Evolutionary conservation across 495 filamentous ascomycete species (phyloP).

Genomic region (Penicillium roqueforti): DNA sequence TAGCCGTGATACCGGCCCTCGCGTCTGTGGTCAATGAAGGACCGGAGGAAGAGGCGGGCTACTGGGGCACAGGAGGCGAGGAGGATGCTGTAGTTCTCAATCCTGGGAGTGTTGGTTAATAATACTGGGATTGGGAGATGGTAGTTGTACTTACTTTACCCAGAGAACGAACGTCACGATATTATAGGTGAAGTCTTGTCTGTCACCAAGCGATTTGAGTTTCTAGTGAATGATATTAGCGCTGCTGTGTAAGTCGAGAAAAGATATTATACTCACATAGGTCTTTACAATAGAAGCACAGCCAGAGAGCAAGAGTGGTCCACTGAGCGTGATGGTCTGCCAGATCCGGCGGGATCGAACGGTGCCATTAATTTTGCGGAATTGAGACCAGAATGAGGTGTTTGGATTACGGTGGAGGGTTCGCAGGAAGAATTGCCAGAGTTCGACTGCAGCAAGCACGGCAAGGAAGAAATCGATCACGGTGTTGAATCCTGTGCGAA

Average conservation of each 20-base stretch:
- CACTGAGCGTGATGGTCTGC: slow-evolving; percentile 34
- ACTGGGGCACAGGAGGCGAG: slow-evolving; percentile 33
- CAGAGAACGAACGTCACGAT: slow-evolving; percentile 36
- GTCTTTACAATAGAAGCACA: slow-evolving; percentile 37
- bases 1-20: slow-evolving; percentile 23
- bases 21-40: slow-evolving; percentile 23
- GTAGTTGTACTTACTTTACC: slow-evolving; percentile 29
- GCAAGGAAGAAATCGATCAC: slow-evolving; percentile 33
- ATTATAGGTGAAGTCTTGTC: slow-evolving; percentile 34
- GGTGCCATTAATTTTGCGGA: slow-evolving; percentile 28
- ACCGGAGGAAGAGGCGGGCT: slow-evolving; percentile 30
- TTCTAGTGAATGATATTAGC: slow-evolving; percentile 15
- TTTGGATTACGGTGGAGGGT: slow-evolving; percentile 27
- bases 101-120: slow-evolving; percentile 14
- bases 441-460: slow-evolving; percentile 29
- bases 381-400: slow-evolving; percentile 27
- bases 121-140: background rate
- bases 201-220: slow-evolving; percentile 28
- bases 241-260: background rate
- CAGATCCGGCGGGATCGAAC: slow-evolving; percentile 33
- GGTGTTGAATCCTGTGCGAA: slow-evolving; percentile 30
- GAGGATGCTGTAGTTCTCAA: slow-evolving; percentile 39
- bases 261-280: slow-evolving; percentile 22
- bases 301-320: slow-evolving; percentile 31
- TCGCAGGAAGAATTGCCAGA: slow-evolving; percentile 36